Percentiles rank a stretch among this genome's conserved stretches.
phyloP scores from a whole-genome alignment of 2,329 filamentous ascomycete genomes.

The Cladophialophora exuberans region DNA sequence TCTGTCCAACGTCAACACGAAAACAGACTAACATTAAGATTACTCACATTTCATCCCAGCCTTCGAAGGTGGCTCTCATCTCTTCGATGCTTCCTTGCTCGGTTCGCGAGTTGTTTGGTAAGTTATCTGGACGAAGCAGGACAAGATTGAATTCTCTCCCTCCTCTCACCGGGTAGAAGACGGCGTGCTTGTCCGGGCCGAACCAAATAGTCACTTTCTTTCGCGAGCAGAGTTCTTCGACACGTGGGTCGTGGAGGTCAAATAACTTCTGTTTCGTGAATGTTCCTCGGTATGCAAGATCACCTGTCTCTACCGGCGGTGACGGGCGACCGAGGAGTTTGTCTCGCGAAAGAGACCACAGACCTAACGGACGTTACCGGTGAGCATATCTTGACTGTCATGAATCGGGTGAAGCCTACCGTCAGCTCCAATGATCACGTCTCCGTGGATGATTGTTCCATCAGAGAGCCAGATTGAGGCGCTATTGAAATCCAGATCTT shows the following conservation, averaged over 20 bases:
- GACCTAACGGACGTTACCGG: constrained; percentile 18
- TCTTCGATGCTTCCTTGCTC: constrained; percentile 40
- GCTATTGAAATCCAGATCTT: constrained; percentile 31
- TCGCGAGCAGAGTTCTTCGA: constrained; percentile 8
- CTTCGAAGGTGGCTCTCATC: constrained; percentile 37
- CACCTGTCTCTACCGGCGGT: constrained; percentile 56
- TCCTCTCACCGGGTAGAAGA: constrained; percentile 51
- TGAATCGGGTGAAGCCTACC: constrained; percentile 39
- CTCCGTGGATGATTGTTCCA: constrained; percentile 29
- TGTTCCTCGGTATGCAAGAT: constrained; percentile 53
- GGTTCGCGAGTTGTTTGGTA: constrained; percentile 39
- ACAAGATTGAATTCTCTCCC: constrained; percentile 54
- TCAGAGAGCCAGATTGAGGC: constrained; percentile 35
- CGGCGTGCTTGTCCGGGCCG: constrained; percentile 63
- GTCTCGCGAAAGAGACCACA: constrained; percentile 50
- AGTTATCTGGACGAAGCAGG: constrained; percentile 51
- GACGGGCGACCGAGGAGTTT: constrained; percentile 47
- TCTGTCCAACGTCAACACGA: background rate
- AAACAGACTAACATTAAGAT: background rate
- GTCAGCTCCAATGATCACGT: constrained; percentile 54
- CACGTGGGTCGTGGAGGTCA: constrained; percentile 8
- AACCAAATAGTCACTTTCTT: constrained; percentile 52
- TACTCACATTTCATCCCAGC: constrained; percentile 45
- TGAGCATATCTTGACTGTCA: background rate
- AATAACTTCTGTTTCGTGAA: constrained; percentile 4